Percentiles rank a stretch among this genome's conserved stretches.
Conservation (phyloP, 768 basidiomycete species). For the Mycena rebaudengoi region DNA sequence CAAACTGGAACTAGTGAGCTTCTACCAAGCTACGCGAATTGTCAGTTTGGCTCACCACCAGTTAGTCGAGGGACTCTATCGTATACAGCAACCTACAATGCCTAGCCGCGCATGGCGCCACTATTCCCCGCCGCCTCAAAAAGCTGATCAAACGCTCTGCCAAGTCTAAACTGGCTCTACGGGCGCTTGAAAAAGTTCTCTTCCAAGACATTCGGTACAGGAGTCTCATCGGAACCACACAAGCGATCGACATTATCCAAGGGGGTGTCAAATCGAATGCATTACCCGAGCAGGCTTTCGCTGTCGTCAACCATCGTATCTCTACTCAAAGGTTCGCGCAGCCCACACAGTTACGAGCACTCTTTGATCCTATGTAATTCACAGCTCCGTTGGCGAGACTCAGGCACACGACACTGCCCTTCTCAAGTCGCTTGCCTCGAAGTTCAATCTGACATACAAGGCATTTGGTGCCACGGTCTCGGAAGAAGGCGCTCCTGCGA, state of each 20-base stretch:
- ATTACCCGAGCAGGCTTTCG: conserved; percentile 77
- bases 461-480: conserved; percentile 61
- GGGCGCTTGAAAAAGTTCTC: conserved; percentile 57
- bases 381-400: conserved; percentile 54
- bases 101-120: conserved; percentile 65
- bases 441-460: conserved; percentile 65
- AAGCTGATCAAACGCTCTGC: conserved; percentile 56
- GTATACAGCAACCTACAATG: conserved; percentile 72
- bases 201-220: conserved; percentile 48
- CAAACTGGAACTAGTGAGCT: conserved; percentile 53
- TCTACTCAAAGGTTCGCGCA: conserved; percentile 60
- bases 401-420: conserved; percentile 54
- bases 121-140: conserved; percentile 57
- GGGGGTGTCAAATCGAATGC: conserved; percentile 81
- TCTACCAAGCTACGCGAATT: neutral
- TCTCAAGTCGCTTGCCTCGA: conserved; percentile 53
- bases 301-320: conserved; percentile 78
- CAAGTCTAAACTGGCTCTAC: conserved; percentile 59
- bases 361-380: neutral
- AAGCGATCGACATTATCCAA: conserved; percentile 77
- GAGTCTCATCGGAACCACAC: conserved; percentile 72
- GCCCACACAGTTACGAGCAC: too few relatives aligned
- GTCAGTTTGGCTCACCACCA: neutral
- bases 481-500: conserved; percentile 39
- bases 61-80: conserved; percentile 62